These are phyloP conservation scores for Phytophthora parvispora DNA, from an alignment of 352 stramenopile genomes.

Conservation along the genomic window DNA sequence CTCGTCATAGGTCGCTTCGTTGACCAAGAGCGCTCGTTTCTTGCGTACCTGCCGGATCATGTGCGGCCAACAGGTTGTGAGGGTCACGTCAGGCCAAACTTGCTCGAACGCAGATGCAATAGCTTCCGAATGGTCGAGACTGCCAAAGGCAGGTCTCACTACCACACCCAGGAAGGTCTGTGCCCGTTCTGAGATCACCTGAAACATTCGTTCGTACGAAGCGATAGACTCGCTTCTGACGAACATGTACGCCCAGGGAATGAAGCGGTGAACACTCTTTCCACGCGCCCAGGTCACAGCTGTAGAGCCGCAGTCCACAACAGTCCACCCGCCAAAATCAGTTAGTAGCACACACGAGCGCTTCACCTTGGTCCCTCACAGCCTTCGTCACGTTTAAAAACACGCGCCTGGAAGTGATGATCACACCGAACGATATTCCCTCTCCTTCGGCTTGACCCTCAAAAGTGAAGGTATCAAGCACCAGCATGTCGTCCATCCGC, in stretches of 20 bases:
- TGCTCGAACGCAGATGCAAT: neutral
- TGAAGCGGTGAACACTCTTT: neutral
- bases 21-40: neutral
- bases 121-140: neutral
- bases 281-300: neutral
- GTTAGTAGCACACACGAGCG: neutral
- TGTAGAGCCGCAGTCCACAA: neutral
- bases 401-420: neutral
- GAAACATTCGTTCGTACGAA: neutral
- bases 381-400: neutral
- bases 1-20: neutral
- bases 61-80: neutral
- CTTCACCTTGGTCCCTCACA: neutral
- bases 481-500: neutral
- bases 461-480: neutral
- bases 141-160: neutral
- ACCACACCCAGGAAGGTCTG: neutral
- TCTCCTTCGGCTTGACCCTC: neutral
- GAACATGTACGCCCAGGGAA: neutral
- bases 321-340: neutral
- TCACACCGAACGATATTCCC: neutral
- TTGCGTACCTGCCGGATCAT: neutral
- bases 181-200: neutral
- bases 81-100: neutral
- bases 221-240: neutral